Percentiles rank a stretch among this genome's conserved stretches.
phyloP scores from a whole-genome alignment of 495 filamentous ascomycete genomes.

The Podospora pseudoanserina region DNA sequence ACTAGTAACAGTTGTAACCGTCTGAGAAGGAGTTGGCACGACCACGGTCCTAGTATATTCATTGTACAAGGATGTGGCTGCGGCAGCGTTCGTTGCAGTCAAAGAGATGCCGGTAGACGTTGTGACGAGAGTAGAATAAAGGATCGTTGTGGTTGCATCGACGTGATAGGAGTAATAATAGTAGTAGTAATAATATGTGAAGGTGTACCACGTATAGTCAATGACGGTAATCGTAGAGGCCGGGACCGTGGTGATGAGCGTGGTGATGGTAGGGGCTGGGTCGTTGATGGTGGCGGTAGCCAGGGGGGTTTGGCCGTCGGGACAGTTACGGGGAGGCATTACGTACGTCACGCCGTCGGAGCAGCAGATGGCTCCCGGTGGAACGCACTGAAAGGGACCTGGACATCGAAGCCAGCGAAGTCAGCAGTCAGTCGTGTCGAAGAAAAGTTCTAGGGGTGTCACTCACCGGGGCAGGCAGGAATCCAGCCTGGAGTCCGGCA shows the following conservation, averaged over 20 bases:
- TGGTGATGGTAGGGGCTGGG: not conserved
- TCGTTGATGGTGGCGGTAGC: conserved; percentile 1
- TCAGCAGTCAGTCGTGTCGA: not conserved
- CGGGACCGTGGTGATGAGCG: not conserved
- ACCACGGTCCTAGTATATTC: conserved; percentile 6
- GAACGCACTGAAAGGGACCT: conserved; percentile 17
- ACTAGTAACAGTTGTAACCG: not conserved
- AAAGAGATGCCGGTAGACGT: not conserved
- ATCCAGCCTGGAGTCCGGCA: conserved; percentile 14
- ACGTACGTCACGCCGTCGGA: conserved; percentile 15
- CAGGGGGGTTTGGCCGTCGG: conserved; percentile 5
- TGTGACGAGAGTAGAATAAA: conserved; percentile 3
- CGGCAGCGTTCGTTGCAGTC: conserved; percentile 11
- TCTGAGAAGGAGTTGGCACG: conserved; percentile 10
- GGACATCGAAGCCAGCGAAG: not conserved
- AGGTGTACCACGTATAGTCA: conserved; percentile 13
- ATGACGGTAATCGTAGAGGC: not conserved
- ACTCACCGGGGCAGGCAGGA: conserved; percentile 18
- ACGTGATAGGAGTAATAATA: conserved; percentile 12
- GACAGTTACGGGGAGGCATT: conserved; percentile 9
- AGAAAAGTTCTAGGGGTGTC: not conserved
- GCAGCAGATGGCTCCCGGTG: conserved; percentile 18
- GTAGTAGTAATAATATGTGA: conserved; percentile 9
- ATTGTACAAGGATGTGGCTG: conserved; percentile 1
- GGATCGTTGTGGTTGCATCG: conserved; percentile 3